Base-by-base conservation (phyloP, 2,329 filamentous ascomycete genomes). In the Penicillium palitans region DNA sequence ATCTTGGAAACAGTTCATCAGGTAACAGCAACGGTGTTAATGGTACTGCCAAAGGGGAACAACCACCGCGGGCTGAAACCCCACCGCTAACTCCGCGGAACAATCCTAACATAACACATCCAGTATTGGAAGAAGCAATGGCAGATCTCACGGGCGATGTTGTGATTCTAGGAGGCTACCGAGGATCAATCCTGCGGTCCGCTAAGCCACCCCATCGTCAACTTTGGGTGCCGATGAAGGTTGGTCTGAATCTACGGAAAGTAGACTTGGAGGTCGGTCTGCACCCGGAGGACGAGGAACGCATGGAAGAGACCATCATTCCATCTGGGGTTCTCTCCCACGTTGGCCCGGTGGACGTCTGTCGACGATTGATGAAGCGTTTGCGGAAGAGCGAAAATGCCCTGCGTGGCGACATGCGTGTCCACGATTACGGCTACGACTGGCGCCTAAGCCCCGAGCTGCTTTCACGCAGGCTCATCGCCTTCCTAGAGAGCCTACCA, bases 391-490 rank as follows among this genome's bases (percentile, higher is more conserved):
- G 85, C 64, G 86, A 91, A 13, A 96, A 96, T 68, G 86, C 85
- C 2, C 83, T 84, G 52, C 81, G 79, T 4, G 91, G 90, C 8
- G 88, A 84, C 61, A 78, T 97, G 6, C 83, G 91, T 47, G 84
- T 96, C 0, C 92, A 92, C 80, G 89, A 97, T 67, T 98, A 93
- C 70, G 92, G 93, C 19, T 98, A 96, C 68, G 93, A 98, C 75
- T 98, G 93, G 93, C 84, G 93, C 17, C 79, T 97, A 40, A 95
- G 90, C 62, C 93, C 93, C 0, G 84, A 88, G 68, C 79, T 91
- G 0, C 82, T 95, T 0, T 92, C 90, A 3, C 80, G 81, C 46
- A 85, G 85, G 60, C 78, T 98, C n/a, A 84, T 88, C 37, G 76
- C 83, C 19, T 96, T 90, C 67, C 79, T 98, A 15, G 85, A 90